phyloP scores from a whole-genome alignment of 192 early-diverging fungal genomes.

The Entomortierella parvispora region DNA sequence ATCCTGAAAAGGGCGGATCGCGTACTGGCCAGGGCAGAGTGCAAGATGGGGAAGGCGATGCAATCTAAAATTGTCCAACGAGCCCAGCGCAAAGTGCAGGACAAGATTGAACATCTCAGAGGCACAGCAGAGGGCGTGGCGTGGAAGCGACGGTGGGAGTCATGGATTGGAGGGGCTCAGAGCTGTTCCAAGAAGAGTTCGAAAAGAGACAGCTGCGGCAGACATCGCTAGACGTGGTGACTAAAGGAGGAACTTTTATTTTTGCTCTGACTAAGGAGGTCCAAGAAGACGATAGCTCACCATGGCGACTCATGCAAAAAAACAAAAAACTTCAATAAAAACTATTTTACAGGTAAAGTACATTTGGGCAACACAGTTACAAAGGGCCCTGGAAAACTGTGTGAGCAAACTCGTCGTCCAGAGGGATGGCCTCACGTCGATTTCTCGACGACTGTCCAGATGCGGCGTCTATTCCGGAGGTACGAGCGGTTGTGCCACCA shows the following conservation, averaged over 20 bases:
- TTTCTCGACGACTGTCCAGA: neutral
- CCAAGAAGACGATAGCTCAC: no score
- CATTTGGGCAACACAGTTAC: neutral
- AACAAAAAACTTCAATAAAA: neutral
- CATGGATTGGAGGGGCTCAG: neutral
- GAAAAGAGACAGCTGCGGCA: neutral
- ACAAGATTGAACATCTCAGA: neutral
- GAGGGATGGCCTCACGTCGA: slow-evolving; percentile 3
- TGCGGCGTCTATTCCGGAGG: neutral
- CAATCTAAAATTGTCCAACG: neutral
- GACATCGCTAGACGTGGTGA: neutral
- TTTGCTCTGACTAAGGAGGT: neutral
- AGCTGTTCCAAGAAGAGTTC: neutral
- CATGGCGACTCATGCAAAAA: neutral
- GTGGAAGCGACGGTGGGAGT: slow-evolving; percentile 9
- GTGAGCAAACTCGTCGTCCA: slow-evolving; percentile 43
- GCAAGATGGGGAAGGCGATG: neutral
- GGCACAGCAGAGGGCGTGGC: neutral
- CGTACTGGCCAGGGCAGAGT: neutral
- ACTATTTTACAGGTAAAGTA: no score
- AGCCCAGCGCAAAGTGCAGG: neutral
- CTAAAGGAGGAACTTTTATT: neutral
- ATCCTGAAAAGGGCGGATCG: neutral
- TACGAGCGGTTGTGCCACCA: neutral
- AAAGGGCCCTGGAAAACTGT: slow-evolving; percentile 33